Percentiles rank a stretch among this genome's conserved stretches.
Evolutionary conservation across 2,329 filamentous ascomycete genomes (phyloP).

Genomic region (Aspergillus thermomutatus): DNA sequence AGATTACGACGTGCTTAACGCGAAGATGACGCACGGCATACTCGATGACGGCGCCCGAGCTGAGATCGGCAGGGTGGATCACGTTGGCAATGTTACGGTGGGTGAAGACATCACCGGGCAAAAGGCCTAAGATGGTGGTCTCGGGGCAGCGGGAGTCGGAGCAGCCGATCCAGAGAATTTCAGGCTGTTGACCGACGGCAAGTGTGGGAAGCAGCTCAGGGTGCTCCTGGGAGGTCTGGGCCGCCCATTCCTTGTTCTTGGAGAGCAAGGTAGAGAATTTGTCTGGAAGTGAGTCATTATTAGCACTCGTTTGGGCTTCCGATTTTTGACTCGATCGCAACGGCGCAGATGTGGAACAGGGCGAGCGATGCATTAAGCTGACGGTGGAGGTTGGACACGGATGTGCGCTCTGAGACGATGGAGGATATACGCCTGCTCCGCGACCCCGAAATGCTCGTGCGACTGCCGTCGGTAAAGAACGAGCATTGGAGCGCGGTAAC

Average conservation of each 20-base stretch:
- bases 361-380: not conserved
- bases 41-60: constrained; percentile 71
- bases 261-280: constrained; percentile 25
- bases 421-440: not conserved
- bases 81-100: constrained; percentile 91
- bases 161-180: constrained; percentile 78
- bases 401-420: not conserved
- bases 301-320: not conserved
- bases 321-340: not conserved
- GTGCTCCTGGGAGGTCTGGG: constrained; percentile 61
- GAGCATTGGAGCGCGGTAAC: constrained; percentile 14
- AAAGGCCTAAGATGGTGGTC: constrained; percentile 72
- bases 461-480: constrained; percentile 10
- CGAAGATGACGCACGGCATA: constrained; percentile 72
- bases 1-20: constrained; percentile 61
- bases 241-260: constrained; percentile 69
- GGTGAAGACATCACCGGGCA: constrained; percentile 82
- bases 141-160: constrained; percentile 82
- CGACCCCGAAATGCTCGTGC: constrained; percentile 4
- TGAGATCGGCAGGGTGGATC: constrained; percentile 70
- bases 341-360: not conserved
- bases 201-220: constrained; percentile 69
- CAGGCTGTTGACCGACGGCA: constrained; percentile 61
- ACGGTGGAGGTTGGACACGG: not conserved
- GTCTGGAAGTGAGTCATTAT: not conserved